Conservation (phyloP, 2,329 filamentous ascomycete genomes). For the Cladophialophora exuberans region DNA sequence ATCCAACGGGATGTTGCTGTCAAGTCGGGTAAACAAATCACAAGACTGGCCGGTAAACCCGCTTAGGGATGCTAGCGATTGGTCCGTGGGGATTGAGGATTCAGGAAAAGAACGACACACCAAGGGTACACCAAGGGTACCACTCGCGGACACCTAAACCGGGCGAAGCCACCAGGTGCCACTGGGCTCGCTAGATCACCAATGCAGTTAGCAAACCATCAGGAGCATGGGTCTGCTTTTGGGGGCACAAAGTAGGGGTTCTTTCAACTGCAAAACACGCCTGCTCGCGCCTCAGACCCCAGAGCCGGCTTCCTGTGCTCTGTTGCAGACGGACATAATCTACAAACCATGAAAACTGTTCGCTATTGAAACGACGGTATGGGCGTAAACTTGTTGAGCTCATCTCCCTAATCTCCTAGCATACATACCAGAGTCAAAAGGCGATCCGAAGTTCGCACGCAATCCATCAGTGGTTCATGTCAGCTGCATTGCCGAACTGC, state of each 20-base stretch:
- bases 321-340: too few species aligned
- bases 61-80: background rate
- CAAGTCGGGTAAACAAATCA: constrained; percentile 7
- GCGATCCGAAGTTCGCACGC: background rate
- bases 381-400: background rate
- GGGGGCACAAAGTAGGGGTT: background rate
- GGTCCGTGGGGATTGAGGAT: background rate
- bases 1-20: background rate
- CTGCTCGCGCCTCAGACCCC: too few species aligned
- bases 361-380: too few species aligned
- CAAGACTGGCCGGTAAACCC: background rate
- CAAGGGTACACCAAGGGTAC: constrained; percentile 1
- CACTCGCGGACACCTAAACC: constrained; percentile 1
- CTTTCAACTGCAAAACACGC: background rate
- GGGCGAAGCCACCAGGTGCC: background rate
- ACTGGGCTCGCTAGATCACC: background rate
- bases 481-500: constrained; percentile 12
- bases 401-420: background rate
- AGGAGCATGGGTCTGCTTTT: background rate
- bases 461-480: constrained; percentile 4
- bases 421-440: background rate
- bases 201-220: background rate
- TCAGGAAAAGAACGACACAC: background rate
- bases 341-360: too few species aligned
- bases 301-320: too few species aligned